phyloP scores from a whole-genome alignment of 495 filamentous ascomycete species.

The Xylaria flabelliformis region DNA sequence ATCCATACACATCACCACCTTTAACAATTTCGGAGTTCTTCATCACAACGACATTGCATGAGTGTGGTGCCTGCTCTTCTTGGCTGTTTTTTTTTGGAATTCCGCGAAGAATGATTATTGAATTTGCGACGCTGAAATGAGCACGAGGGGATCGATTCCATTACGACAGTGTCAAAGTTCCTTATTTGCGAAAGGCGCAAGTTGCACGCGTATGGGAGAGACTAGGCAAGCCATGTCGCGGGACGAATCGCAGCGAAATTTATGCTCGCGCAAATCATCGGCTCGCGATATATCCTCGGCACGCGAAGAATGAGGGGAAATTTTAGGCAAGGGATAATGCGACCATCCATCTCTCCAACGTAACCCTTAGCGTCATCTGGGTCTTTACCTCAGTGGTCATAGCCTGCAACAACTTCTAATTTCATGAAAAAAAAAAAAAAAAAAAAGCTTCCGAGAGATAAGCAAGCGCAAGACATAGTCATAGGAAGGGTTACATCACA shows the following conservation, averaged over 20 bases:
- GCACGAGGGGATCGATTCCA: background rate
- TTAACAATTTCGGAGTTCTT: conserved; percentile 2
- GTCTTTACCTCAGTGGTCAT: background rate
- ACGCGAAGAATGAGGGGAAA: conserved; percentile 5
- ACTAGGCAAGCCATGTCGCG: conserved; percentile 4
- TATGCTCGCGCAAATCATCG: background rate
- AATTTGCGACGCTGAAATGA: conserved; percentile 10
- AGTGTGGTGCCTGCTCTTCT: background rate
- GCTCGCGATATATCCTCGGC: background rate
- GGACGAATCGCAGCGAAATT: background rate
- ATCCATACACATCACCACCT: conserved; percentile 14
- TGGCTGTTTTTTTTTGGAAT: background rate
- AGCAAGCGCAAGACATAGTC: background rate
- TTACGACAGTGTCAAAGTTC: background rate
- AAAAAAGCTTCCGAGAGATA: background rate
- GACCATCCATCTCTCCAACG: background rate
- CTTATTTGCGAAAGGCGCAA: background rate
- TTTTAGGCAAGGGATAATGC: background rate
- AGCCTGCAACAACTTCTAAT: background rate
- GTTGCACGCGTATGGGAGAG: background rate
- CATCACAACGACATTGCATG: background rate
- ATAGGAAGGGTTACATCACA: background rate
- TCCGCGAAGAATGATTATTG: background rate
- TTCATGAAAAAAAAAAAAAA: background rate
- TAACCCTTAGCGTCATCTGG: background rate